phyloP scores from a whole-genome alignment of 2,329 filamentous ascomycete species.

The Aspergillus amoenus region DNA sequence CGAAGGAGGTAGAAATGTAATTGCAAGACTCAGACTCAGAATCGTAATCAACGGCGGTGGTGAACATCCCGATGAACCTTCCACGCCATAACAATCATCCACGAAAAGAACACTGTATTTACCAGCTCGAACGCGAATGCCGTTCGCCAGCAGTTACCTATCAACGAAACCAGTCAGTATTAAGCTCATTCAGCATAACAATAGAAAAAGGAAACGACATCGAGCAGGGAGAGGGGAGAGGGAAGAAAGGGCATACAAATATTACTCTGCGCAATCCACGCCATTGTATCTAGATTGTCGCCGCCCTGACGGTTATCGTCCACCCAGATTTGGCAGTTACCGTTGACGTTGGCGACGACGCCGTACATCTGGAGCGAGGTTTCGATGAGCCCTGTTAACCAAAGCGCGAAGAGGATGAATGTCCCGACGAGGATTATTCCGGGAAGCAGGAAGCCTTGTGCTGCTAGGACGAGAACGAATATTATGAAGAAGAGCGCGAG shows the following conservation, averaged over 20 bases:
- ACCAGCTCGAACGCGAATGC: conserved; percentile 65
- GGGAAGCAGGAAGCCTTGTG: conserved; percentile 57
- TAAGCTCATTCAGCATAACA: neutral
- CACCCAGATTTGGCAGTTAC: conserved; percentile 60
- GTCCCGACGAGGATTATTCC: conserved; percentile 59
- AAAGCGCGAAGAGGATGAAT: conserved; percentile 63
- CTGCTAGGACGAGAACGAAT: conserved; percentile 57
- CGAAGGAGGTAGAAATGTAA: neutral
- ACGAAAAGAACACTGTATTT: conserved; percentile 62
- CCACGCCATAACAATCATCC: conserved; percentile 65
- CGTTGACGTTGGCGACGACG: conserved; percentile 55
- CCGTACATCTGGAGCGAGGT: conserved; percentile 63
- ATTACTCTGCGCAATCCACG: conserved; percentile 62
- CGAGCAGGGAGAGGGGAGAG: neutral
- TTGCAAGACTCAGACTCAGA: neutral
- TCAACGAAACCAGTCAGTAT: neutral
- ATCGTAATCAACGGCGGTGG: conserved; percentile 6
- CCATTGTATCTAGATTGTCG: conserved; percentile 56
- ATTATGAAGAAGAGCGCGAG: conserved; percentile 60
- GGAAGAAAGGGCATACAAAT: conserved; percentile 52
- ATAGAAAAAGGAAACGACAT: neutral
- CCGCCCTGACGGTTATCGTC: conserved; percentile 47
- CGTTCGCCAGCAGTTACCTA: conserved; percentile 62
- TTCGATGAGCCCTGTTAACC: conserved; percentile 62
- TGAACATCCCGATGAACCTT: conserved; percentile 48